A percentile compares a stretch with the other conserved stretches of the same genome.
Conservation (phyloP, 345 rosid species). For the Eucalyptus erythrocorys region DNA sequence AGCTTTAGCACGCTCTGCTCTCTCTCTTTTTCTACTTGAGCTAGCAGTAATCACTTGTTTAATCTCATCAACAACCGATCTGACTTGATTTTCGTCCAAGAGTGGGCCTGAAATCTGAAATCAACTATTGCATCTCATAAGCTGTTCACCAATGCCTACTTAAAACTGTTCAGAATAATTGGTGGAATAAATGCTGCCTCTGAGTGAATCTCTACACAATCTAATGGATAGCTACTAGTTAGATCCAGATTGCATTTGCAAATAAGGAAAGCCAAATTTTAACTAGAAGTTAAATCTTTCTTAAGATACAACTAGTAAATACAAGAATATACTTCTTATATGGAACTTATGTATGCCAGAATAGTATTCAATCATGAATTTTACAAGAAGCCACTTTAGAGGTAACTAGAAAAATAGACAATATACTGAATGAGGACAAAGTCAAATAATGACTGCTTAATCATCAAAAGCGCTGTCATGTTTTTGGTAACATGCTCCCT, state of each 20-base stretch:
- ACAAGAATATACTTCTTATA: background rate
- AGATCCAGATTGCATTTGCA: background rate
- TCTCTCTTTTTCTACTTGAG: constrained; percentile 84
- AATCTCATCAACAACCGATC: constrained; percentile 83
- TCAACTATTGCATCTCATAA: background rate
- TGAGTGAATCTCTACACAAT: background rate
- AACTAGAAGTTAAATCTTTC: background rate
- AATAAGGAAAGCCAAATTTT: background rate
- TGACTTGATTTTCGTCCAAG: constrained; percentile 80
- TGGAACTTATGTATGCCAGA: background rate
- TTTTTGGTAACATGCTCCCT: background rate
- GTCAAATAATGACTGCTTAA: background rate
- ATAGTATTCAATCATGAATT: background rate
- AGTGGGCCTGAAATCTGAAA: constrained; percentile 75
- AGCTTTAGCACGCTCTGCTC: constrained; percentile 90
- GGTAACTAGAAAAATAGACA: background rate
- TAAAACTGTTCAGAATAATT: background rate
- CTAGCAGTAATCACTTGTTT: constrained; percentile 95
- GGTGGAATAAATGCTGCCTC: background rate
- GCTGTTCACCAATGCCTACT: background rate
- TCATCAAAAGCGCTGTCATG: background rate
- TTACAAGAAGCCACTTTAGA: background rate
- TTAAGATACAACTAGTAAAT: background rate
- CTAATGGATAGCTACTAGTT: background rate
- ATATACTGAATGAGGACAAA: background rate